Percentiles rank a stretch among this genome's conserved stretches.
These are phyloP conservation scores for Ceratopteris richardii DNA, from an alignment of 75 land plant species.

Conservation along the genomic window DNA sequence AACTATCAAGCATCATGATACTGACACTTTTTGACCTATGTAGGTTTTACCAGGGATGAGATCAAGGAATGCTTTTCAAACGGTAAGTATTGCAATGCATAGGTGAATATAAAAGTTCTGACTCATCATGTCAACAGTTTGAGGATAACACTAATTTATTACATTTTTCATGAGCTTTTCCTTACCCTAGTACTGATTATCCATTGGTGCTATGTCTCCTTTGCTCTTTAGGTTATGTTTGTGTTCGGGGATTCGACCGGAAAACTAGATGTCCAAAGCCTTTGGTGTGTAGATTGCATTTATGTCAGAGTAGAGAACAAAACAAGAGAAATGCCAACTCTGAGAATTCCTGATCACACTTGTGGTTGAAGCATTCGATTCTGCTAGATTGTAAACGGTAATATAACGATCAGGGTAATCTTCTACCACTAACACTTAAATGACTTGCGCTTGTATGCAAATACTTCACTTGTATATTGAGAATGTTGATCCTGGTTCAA, in stretches of 20 bases:
- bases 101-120: not conserved
- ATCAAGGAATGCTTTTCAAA: not conserved
- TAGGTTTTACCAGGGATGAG: constrained; percentile 1
- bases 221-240: constrained; percentile 46
- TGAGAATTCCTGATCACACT: too few species aligned
- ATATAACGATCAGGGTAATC: too few species aligned
- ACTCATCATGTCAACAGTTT: not conserved
- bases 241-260: constrained; percentile 60
- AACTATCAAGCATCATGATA: not conserved
- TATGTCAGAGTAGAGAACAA: not conserved
- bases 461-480: too few species aligned
- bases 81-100: not conserved
- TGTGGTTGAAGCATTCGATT: too few species aligned
- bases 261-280: constrained; percentile 42
- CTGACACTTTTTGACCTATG: not conserved
- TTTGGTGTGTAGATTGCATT: constrained; percentile 42
- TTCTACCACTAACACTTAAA: too few species aligned
- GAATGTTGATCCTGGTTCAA: too few species aligned
- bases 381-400: too few species aligned
- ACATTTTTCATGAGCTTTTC: not conserved
- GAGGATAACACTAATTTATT: not conserved
- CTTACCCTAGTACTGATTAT: not conserved
- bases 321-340: too few species aligned
- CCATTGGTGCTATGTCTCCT: not conserved
- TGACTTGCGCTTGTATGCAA: too few species aligned